phyloP scores from a whole-genome alignment of 768 basidiomycete species.

The Rhizopogon vinicolor region DNA sequence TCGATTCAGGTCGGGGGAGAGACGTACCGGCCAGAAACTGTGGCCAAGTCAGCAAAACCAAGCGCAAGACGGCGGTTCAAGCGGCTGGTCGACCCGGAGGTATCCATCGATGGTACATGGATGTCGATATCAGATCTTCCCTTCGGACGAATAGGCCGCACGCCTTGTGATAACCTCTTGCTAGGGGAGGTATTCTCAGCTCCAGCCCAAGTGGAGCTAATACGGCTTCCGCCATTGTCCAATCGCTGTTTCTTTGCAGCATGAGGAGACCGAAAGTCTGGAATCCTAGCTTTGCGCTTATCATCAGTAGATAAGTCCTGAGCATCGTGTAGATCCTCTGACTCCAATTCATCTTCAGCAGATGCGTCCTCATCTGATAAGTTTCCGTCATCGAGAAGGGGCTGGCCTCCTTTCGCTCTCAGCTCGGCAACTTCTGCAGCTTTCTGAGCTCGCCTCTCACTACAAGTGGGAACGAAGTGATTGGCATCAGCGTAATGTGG shows the following conservation, averaged over 20 bases:
- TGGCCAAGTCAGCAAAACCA: slow-evolving; percentile 54
- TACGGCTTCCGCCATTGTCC: slow-evolving; percentile 3
- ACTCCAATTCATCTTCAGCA: slow-evolving; percentile 32
- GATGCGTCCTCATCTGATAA: slow-evolving; percentile 26
- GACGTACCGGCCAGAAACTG: slow-evolving; percentile 56
- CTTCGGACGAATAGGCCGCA: slow-evolving; percentile 24
- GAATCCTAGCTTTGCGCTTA: slow-evolving; percentile 20
- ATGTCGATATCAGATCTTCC: slow-evolving; percentile 19
- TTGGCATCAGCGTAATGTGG: slow-evolving; percentile 1
- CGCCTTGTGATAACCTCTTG: slow-evolving; percentile 18
- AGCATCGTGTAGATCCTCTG: slow-evolving; percentile 28
- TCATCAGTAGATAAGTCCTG: slow-evolving; percentile 18
- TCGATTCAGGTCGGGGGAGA: slow-evolving; percentile 4
- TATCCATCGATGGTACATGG: slow-evolving; percentile 10
- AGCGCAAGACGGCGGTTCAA: slow-evolving; percentile 23
- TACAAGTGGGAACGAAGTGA: slow-evolving; percentile 17
- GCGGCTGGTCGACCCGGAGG: slow-evolving; percentile 11
- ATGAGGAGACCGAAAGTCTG: slow-evolving; percentile 14
- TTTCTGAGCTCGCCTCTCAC: slow-evolving; percentile 55
- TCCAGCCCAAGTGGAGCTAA: slow-evolving; percentile 12
- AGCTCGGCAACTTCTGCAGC: slow-evolving; percentile 47
- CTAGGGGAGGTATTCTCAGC: slow-evolving; percentile 5
- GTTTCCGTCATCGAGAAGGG: slow-evolving; percentile 22
- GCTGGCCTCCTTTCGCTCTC: slow-evolving; percentile 30
- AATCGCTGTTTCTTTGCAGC: slow-evolving; percentile 21